Evolutionary conservation across 805 yeast genomes (phyloP).

Genomic region (Metschnikowia hibisci): DNA sequence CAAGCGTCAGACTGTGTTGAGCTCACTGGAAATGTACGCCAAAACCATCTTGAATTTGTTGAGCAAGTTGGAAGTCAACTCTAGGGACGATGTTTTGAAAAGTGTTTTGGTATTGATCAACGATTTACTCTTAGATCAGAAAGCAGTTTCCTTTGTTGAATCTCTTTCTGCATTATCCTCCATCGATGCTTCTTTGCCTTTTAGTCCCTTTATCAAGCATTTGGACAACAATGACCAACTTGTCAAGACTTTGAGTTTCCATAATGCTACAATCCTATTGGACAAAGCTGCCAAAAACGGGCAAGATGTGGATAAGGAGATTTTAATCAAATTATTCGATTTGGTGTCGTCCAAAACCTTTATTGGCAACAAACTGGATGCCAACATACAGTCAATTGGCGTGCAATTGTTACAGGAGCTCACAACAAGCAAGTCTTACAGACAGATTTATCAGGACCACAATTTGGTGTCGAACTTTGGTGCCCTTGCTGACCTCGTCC

Average conservation of each 20-base stretch:
- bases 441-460: conserved; percentile 43
- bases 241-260: conserved; percentile 52
- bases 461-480: conserved; percentile 34
- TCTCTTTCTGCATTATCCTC: conserved; percentile 41
- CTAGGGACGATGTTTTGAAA: conserved; percentile 63
- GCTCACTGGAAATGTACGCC: conserved; percentile 50
- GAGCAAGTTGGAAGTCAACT: conserved; percentile 38
- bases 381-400: conserved; percentile 53
- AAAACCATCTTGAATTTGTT: conserved; percentile 52
- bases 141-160: conserved; percentile 30
- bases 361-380: conserved; percentile 29
- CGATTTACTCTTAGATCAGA: conserved; percentile 47
- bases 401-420: conserved; percentile 65
- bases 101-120: conserved; percentile 58
- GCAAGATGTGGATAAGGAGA: conserved; percentile 32
- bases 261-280: conserved; percentile 51
- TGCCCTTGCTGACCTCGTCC: conserved; percentile 29
- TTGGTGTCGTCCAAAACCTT: conserved; percentile 28
- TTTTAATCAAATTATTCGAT: conserved; percentile 37
- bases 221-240: conserved; percentile 55
- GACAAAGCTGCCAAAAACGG: conserved; percentile 21
- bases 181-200: conserved; percentile 48
- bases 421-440: conserved; percentile 49
- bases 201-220: conserved; percentile 48
- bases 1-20: conserved; percentile 37